Evolutionary conservation across 768 basidiomycete genomes (phyloP), one percentile per base, ranked within the genome.

Genomic region (Dentipellis sp.): DNA sequence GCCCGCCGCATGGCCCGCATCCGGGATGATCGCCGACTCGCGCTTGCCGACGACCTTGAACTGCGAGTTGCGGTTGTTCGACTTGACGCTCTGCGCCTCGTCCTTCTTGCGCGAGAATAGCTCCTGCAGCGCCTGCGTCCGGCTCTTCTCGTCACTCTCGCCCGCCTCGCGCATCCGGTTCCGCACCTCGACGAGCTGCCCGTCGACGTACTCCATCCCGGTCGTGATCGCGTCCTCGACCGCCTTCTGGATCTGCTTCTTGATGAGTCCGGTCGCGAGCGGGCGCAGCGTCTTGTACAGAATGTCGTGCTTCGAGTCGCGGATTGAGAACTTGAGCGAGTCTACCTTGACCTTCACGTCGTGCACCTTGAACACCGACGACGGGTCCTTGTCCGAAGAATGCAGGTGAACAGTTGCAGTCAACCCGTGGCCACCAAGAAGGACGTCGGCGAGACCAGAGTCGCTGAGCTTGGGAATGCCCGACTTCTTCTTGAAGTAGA

Each of bases 251-350:
- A 87, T 76, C 62, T 83, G 86, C 62, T 75, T 80, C 79, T 94
- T 94, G 64, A 99, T 83, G 39, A 97, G 73, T 6, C 80, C 81
- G 1, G 83, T 92, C 11, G 89, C 89, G 40, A 93, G 76, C 3
- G 88, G 86, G 53, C 80, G 82, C 39, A 97, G 62, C 0, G 89
- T 86, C 76, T 88, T 92, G 78, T 94, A 95, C 59, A 94, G 68
- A 22, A 88, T 71, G 64, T 93, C 88, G 71, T 97, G 93, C 71
- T 94, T 94, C 59, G 86, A 81, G 61, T 97, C 94, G 4, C 92
- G 82, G 63, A 99, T 91, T 22, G 83, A 80, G 72, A 94, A 95
- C 72, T 88, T 93, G 64, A 98, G 80, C 14, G 83, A 77, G 64
- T 88, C 90, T 54, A 97, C 85, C 66, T 91, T 91, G 68, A 91